Conservation (phyloP, 768 basidiomycete species). For the Mycena pura region DNA sequence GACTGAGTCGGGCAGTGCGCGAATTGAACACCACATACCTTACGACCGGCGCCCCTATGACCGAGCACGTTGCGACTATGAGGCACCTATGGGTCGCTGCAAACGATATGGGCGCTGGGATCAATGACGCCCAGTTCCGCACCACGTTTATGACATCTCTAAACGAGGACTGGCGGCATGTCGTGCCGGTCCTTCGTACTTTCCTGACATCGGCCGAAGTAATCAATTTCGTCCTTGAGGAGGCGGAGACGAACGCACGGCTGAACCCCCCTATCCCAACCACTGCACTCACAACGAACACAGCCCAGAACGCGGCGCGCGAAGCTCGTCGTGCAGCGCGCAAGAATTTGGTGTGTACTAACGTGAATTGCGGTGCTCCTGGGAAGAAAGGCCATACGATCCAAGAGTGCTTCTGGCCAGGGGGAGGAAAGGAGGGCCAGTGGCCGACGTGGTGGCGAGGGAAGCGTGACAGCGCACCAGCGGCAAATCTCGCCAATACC, state of each 20-base stretch:
- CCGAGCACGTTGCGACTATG: too few relatives aligned
- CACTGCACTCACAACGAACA: neutral
- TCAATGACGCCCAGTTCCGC: too few relatives aligned
- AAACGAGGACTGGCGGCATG: too few relatives aligned
- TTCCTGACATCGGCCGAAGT: conserved; percentile 7
- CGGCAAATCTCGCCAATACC: neutral
- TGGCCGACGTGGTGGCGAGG: conserved; percentile 12
- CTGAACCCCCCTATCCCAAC: neutral
- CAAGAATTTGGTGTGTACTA: neutral
- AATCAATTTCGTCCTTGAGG: neutral
- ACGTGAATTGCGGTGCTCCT: neutral
- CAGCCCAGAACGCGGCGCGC: too few relatives aligned
- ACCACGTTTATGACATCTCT: too few relatives aligned
- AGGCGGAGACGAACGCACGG: too few relatives aligned
- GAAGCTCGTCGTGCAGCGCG: conserved; percentile 7
- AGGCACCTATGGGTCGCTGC: too few relatives aligned
- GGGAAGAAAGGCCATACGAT: neutral
- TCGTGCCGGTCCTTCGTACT: too few relatives aligned
- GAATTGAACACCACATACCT: too few relatives aligned
- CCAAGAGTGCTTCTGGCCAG: conserved; percentile 15
- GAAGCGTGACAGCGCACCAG: neutral
- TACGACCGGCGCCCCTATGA: too few relatives aligned
- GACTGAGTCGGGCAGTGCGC: too few relatives aligned
- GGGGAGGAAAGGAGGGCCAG: conserved; percentile 21
- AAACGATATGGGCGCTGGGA: too few relatives aligned